Base-by-base conservation (phyloP, 345 rosid species). In the Tarenaya hassleriana region DNA sequence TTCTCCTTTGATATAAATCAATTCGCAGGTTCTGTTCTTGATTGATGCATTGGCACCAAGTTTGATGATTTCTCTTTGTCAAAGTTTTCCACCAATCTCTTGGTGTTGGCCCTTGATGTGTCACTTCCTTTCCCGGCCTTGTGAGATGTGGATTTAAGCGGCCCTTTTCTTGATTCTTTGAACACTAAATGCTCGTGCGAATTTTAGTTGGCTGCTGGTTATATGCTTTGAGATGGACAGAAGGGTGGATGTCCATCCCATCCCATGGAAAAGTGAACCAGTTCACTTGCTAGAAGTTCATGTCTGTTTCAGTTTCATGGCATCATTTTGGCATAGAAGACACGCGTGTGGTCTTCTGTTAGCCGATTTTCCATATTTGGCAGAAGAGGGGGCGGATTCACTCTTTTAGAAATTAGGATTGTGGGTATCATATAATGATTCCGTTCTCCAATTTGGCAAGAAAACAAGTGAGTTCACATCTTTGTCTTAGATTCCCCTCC, bases 391-490 rank as follows among this genome's bases (percentile, higher is more conserved):
- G 57, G 53, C 44, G 34, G 18, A 42, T 56, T 10, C 58, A 64
- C 56, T 64, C 58, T 60, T n/a, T n/a, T n/a, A n/a, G n/a, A n/a
- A n/a, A n/a, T 56, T 3, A 49, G 52, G 1, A 51, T 56, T 43
- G 69, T 64, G 47, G 52, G 63, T 57, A 40, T 55, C 39, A 49
- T 27, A 31, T 42, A 32, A 47, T 33, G 52, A 49, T 64, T 64
- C 69, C 46, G 14, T 56, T 64, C 47, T 42, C 57, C 34, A 17
- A 24, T 50, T 56, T 41, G 34, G 63, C 8, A 43, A 64, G 33
- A 8, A 50, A 56, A 34, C 15, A 64, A n/a, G n/a, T n/a, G n/a
- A n/a, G n/a, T n/a, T n/a, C n/a, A n/a, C n/a, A 4, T 4, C 13
- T 35, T 35, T 55, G 39, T 40, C 38, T 48, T 42, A 41, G 57